Percentiles rank a stretch among this genome's conserved stretches.
Evolutionary conservation across 169 alveolate species (phyloP).

Genomic region (Plasmodium knowlesi): DNA sequence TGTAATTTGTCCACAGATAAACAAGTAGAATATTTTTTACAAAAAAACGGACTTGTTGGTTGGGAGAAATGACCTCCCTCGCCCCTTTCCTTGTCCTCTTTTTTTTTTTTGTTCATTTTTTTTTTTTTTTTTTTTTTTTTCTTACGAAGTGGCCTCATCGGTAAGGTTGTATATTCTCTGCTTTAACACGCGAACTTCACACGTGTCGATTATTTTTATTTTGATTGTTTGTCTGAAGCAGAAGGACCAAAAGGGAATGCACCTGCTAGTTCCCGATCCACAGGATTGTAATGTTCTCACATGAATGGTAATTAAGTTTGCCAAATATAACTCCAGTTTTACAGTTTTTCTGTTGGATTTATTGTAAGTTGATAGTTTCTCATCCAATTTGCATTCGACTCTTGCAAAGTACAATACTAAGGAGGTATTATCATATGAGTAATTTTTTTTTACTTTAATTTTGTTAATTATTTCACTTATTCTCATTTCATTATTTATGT

Average conservation of each 20-base stretch:
- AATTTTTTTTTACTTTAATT: constrained; percentile 43
- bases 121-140: background rate
- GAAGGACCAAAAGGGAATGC: constrained; percentile 61
- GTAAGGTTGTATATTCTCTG: constrained; percentile 37
- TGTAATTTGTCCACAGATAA: background rate
- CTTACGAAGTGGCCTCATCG: constrained; percentile 49
- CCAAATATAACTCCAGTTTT: constrained; percentile 43
- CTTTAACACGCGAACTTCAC: constrained; percentile 54
- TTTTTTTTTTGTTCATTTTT: background rate
- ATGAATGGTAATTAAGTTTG: constrained; percentile 38
- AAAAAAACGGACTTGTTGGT: background rate
- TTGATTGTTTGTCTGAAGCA: constrained; percentile 57
- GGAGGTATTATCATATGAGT: constrained; percentile 22
- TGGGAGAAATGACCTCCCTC: background rate
- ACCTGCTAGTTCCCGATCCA: constrained; percentile 67
- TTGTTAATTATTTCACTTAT: constrained; percentile 52
- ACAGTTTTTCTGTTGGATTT: constrained; percentile 51
- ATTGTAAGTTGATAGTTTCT: constrained; percentile 52
- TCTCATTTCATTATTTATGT: constrained; percentile 21
- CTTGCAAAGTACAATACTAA: constrained; percentile 63
- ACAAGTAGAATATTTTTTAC: background rate
- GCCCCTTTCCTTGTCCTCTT: background rate
- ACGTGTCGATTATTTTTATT: constrained; percentile 41
- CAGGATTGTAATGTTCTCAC: constrained; percentile 70
- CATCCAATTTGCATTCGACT: constrained; percentile 54